Base-by-base conservation (phyloP, 352 stramenopile genomes). In the Globisporangium recalcitrans region DNA sequence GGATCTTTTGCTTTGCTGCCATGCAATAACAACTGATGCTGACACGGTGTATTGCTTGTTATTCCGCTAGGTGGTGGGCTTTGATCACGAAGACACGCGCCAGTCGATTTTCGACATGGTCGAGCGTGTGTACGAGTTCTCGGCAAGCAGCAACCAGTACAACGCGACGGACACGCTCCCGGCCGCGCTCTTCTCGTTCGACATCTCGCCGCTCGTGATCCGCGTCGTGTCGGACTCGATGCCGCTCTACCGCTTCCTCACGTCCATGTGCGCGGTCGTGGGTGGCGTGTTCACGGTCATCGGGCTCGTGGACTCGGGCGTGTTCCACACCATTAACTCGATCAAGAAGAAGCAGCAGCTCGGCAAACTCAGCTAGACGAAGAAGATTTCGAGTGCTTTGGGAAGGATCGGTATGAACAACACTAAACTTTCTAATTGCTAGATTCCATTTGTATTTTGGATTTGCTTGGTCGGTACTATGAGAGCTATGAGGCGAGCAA, bases 181-280 rank as follows among this genome's bases (percentile, higher is more conserved):
- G 22, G 75, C 78, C 22, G 79, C 81, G 51, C 62, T 90, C 51
- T 91, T 95, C 63, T 86, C 74, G 46, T 93, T 90, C 61, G 85
- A 95, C 69, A 87, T 91, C 36, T 90, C 82, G 52, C 85, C 85
- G 53, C 69, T 95, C 32, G 80, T 89, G 64, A 83, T 93, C 54
- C 72, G 85, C 46, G 64, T 93, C 65, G 71, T 77, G 10, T 74
- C 74, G n/a, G 74, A 90, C 62, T 74, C 71, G 52, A 71, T 90
- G 54, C 86, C 86, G 59, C 86, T 93, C 59, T 95, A 93, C 67
- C 83, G 85, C 60, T 95, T 95, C 52, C 62, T 95, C 63, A 95
- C 86, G 29, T 85, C 83, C 49, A 64, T 91, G 21, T 95, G 85
- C 36, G 86, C 86, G 44, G 85, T 95, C 48, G 80, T 95, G 44